These are phyloP conservation scores for Hymenoscyphus repandus DNA, from an alignment of 2,329 filamentous ascomycete species.

Conservation along the genomic window DNA sequence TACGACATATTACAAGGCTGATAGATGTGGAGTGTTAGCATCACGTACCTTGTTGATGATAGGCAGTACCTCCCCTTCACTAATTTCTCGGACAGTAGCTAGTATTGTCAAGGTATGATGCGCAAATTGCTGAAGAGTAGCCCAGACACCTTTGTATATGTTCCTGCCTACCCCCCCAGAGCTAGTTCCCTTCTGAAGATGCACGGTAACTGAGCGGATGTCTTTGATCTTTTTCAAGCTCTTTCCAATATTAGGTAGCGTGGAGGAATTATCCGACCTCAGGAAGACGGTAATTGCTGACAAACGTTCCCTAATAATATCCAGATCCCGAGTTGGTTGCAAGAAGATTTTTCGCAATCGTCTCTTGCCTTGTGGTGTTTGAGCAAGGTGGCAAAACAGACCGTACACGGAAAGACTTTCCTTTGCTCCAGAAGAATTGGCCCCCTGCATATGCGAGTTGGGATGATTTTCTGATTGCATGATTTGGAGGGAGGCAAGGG, in stretches of 20 bases:
- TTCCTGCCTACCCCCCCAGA: constrained; percentile 36
- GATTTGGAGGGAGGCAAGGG: constrained; percentile 78
- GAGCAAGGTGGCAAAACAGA: constrained; percentile 68
- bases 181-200: constrained; percentile 74
- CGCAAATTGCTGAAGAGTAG: constrained; percentile 64
- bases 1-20: constrained; percentile 29
- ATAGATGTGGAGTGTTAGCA: not conserved
- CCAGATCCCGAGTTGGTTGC: constrained; percentile 65
- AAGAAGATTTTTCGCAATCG: constrained; percentile 76
- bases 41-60: constrained; percentile 48
- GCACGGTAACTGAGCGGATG: constrained; percentile 61
- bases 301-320: constrained; percentile 66
- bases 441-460: constrained; percentile 71
- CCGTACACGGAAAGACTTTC: constrained; percentile 82
- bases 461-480: constrained; percentile 78
- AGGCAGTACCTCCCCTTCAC: constrained; percentile 44
- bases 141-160: constrained; percentile 66
- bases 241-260: constrained; percentile 50
- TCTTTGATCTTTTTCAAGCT: constrained; percentile 70
- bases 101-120: constrained; percentile 65
- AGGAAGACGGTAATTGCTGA: constrained; percentile 62
- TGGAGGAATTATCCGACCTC: constrained; percentile 58
- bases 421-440: constrained; percentile 60
- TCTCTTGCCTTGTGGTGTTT: constrained; percentile 72
- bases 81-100: constrained; percentile 54